phyloP scores from a whole-genome alignment of 768 basidiomycete genomes.

The Daedaleopsis nitida region DNA sequence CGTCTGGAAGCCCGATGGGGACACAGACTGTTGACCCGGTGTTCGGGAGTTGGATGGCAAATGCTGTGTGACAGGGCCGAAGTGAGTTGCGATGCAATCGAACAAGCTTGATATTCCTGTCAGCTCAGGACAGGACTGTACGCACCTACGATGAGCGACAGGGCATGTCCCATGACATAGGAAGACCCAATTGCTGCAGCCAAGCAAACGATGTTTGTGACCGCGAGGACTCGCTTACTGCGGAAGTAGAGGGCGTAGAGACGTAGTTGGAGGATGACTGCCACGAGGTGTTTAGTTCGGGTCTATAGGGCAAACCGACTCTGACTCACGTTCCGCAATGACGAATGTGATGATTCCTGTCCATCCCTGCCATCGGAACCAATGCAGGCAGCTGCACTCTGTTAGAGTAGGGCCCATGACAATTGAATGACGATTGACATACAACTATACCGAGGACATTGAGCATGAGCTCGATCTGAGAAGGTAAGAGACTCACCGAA shows the following conservation, averaged over 20 bases:
- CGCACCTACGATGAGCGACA: conserved; percentile 45
- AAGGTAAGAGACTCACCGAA: conserved; percentile 14
- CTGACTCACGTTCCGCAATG: conserved; percentile 52
- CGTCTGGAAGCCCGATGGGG: conserved; percentile 38
- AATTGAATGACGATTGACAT: not conserved
- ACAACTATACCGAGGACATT: conserved; percentile 11
- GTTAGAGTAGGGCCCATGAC: not conserved
- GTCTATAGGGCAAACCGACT: too few species aligned
- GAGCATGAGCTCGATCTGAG: not conserved
- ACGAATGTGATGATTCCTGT: conserved; percentile 56
- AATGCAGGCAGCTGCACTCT: conserved; percentile 32
- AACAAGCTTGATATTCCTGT: too few species aligned
- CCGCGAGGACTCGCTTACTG: conserved; percentile 49
- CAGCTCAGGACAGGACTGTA: not conserved
- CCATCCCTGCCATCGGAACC: conserved; percentile 64
- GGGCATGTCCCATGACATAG: conserved; percentile 48
- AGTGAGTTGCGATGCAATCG: not conserved
- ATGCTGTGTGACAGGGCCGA: not conserved
- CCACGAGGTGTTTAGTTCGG: not conserved
- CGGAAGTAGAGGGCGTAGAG: conserved; percentile 63
- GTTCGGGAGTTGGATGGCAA: conserved; percentile 8
- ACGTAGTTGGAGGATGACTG: conserved; percentile 63
- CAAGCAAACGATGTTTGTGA: conserved; percentile 48
- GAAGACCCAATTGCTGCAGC: conserved; percentile 42
- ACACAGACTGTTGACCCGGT: conserved; percentile 43